Base-by-base conservation (phyloP, 129 eudicot genomes). In the Helianthus tuberosus region DNA sequence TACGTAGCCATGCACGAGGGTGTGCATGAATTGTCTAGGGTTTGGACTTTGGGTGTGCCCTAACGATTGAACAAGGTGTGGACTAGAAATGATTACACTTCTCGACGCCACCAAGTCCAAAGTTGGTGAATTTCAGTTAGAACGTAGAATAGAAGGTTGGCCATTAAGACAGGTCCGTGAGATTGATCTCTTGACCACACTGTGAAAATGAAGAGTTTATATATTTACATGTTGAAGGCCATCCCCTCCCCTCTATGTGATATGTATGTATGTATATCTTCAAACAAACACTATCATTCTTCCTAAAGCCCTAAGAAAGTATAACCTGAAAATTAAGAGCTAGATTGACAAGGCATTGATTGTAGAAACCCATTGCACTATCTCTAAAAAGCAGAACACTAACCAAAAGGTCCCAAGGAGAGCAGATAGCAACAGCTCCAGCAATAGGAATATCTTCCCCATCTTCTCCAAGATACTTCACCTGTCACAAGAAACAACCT, bases 321-420 rank as follows among this genome's bases (percentile, higher is more conserved):
- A 5, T 43, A 55, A 20, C 66, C 35, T 20, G 43, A 43, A 59
- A 5, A 41, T 11, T 27, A 41, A 55, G 39, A 16, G 59, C 41
- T 58, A 13, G 41, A 66, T 57, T 12, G 58, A 15, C 65, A 52
- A 23, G 49, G 20, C 65, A 75, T 58, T 25, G 3, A 58, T 25
- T 58, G 39, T 64, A 36, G 44, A 53, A 20, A 35, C 72, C 65
- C 17, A 66, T 27, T 29, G 4, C 11, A 48, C 6, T 13, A 8
- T 20, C 9, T 46, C 61, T 8, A 48, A 39, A 9, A 9, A 47
- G 60, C 72, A 61, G 66, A 54, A 48, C n/a, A 79, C 91, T 84
- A 36, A 94, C 98, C 96, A 94, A 83, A 64, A 91, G 91, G 80
- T 94, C 98, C 98, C 99, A 94, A 66, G 99, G 99, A 73, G 83